Conservation (phyloP, 2,329 filamentous ascomycete species). For the Apiospora hydei region DNA sequence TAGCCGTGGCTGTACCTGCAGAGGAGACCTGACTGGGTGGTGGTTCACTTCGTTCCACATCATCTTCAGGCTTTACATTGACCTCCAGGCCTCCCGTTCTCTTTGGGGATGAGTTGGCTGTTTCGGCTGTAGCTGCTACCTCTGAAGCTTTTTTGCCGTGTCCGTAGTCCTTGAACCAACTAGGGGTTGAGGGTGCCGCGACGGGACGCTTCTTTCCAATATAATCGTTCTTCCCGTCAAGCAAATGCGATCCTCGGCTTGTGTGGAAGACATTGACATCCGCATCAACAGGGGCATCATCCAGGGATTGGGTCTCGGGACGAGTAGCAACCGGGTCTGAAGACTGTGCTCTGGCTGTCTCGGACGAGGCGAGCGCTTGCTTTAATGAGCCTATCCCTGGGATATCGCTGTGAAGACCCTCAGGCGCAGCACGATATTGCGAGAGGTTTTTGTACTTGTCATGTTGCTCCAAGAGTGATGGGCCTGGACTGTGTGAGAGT, state of each 20-base stretch:
- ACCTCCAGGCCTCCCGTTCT: too few species aligned
- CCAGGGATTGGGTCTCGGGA: conserved; percentile 26
- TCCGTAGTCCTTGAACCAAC: conserved; percentile 45
- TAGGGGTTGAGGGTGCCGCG: conserved; percentile 35
- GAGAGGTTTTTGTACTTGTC: conserved; percentile 19
- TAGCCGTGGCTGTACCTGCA: neutral
- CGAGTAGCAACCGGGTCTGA: neutral
- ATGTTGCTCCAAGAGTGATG: conserved; percentile 14
- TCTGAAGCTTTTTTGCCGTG: conserved; percentile 34
- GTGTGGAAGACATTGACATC: conserved; percentile 58
- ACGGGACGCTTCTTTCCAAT: conserved; percentile 32
- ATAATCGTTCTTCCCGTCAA: conserved; percentile 42
- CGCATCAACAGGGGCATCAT: conserved; percentile 49
- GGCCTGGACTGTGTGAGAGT: neutral
- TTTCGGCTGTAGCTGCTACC: conserved; percentile 22
- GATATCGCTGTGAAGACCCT: neutral
- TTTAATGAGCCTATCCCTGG: neutral
- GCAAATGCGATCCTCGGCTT: conserved; percentile 51
- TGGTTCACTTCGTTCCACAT: neutral
- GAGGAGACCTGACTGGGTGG: neutral
- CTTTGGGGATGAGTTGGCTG: conserved; percentile 19
- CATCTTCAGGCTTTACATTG: neutral
- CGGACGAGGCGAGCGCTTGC: neutral
- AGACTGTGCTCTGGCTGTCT: neutral
- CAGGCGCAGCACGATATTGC: neutral